phyloP scores from a whole-genome alignment of 208 protist genomes.

The Trypanosoma mega region DNA sequence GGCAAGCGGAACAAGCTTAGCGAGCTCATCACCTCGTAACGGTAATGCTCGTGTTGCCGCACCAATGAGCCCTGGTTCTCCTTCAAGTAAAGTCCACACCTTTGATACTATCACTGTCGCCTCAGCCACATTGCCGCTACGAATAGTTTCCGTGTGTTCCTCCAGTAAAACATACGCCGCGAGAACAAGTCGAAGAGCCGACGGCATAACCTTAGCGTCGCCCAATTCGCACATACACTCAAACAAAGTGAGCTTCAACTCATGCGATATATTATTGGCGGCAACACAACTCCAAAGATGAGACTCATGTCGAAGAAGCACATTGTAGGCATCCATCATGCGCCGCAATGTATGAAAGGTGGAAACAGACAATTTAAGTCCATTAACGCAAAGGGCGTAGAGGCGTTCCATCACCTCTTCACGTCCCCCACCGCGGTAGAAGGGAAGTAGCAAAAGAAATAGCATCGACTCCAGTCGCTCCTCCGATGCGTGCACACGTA shows the following conservation, averaged over 20 bases:
- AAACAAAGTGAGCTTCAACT: conserved; percentile 49
- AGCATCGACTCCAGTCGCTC: conserved; percentile 30
- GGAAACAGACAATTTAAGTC: conserved; percentile 70
- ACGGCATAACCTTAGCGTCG: conserved; percentile 43
- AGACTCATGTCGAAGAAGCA: conserved; percentile 31
- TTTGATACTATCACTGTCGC: conserved; percentile 11
- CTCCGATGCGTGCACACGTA: conserved; percentile 18
- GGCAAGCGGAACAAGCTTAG: conserved; percentile 38
- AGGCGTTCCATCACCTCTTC: conserved; percentile 43
- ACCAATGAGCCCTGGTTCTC: conserved; percentile 40
- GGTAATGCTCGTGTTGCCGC: conserved; percentile 48
- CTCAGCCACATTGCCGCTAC: conserved; percentile 3
- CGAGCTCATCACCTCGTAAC: conserved; percentile 69
- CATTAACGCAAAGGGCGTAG: conserved; percentile 67
- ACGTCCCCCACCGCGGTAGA: conserved; percentile 31
- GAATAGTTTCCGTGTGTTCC: conserved; percentile 12
- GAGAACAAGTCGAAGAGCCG: conserved; percentile 61
- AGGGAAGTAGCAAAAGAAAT: conserved; percentile 53
- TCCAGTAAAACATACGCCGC: conserved; percentile 54
- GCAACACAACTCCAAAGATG: conserved; percentile 22
- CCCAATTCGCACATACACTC: conserved; percentile 50
- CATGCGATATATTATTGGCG: conserved; percentile 7
- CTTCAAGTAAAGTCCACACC: conserved; percentile 39
- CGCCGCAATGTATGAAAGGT: conserved; percentile 49
- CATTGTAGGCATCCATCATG: conserved; percentile 71